Percentiles rank a stretch among this genome's conserved stretches.
phyloP scores from a whole-genome alignment of 805 yeast genomes.

The Jamesozyma lodderae region DNA sequence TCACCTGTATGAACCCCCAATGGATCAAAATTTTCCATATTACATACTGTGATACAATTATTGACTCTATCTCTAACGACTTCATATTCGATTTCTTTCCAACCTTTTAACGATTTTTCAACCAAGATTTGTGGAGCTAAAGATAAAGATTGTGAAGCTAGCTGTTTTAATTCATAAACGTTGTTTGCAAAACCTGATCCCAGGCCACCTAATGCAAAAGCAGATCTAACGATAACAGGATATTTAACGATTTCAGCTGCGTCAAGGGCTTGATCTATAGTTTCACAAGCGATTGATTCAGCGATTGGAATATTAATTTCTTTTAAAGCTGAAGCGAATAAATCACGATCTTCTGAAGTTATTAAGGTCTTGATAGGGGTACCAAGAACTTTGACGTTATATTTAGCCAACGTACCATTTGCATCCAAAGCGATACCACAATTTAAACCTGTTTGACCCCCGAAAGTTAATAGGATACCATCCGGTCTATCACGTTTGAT shows the following conservation, averaged over 20 bases:
- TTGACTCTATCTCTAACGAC: slow-evolving; percentile 95
- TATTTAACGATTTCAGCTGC: slow-evolving; percentile 87
- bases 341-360: slow-evolving; percentile 95
- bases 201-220: slow-evolving; percentile 93
- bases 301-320: slow-evolving; percentile 96
- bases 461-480: slow-evolving; percentile 90
- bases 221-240: slow-evolving; percentile 96
- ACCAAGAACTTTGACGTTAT: slow-evolving; percentile 90
- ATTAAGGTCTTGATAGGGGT: slow-evolving; percentile 94
- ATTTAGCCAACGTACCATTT: slow-evolving; percentile 87
- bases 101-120: slow-evolving; percentile 94
- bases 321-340: slow-evolving; percentile 89
- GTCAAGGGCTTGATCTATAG: slow-evolving; percentile 82
- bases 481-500: slow-evolving; percentile 95
- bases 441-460: slow-evolving; percentile 96
- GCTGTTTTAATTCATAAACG: slow-evolving; percentile 70
- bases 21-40: slow-evolving; percentile 98
- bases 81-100: slow-evolving; percentile 98
- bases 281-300: slow-evolving; percentile 89
- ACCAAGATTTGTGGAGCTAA: slow-evolving; percentile 92
- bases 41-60: slow-evolving; percentile 97
- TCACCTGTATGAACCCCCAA: slow-evolving; percentile 98
- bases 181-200: slow-evolving; percentile 95
- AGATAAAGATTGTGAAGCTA: slow-evolving; percentile 82
- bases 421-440: slow-evolving; percentile 93